Base-by-base conservation (phyloP, 108 stramenopile species). In the Aurantiochytrium sp. region DNA sequence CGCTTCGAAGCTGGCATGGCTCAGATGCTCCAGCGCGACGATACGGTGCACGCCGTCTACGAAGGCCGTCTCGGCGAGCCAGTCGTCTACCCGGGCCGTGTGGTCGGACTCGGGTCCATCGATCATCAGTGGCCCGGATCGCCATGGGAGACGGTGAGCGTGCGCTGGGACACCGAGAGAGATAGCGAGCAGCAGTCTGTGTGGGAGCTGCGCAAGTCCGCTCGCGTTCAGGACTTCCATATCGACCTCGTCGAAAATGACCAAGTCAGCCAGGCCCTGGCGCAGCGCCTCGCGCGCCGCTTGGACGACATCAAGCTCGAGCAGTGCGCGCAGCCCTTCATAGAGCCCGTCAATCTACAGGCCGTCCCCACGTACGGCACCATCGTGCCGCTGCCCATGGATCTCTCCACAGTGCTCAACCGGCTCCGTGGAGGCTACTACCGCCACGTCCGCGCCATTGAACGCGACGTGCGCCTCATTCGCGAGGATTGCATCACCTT, bases 311-410 rank as follows among this genome's bases (percentile, higher is more conserved):
- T 81, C 27, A 41, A 48, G 1, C n/a, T 48, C 12, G 73, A 81
- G 39, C 24, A 37, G n/a, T 48, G 73, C 30, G 73, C 73, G 27
- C 42, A 48, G 3, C 73, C 39, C 45, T 81, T 81, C 24, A 81
- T 81, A 0, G 73, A 81, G 45, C 73, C 73, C 39, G 73, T 81
- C 1, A 41, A 48, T 48, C 39, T 81, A 2, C 42, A 81, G 6
- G 21, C 15, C 1, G 73, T 81, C 42, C 73, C 73, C 45, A 48
- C 32, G 45, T 81, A 81, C 45, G 73, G 42, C 6, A 41, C 39
- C 0, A 15, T 81, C 19, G 73, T 81, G 39, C 73, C 73, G 42
- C 73, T 81, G 50, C 73, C 73, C 39, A 81, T 81, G 73, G 73
- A 81, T 0, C 39, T 81, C 21, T 17, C 12, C 42, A 41, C 45